Evolutionary conservation across 805 yeast genomes (phyloP), one percentile per base, ranked within the genome.

Genomic region (Kuraishia cidri): DNA sequence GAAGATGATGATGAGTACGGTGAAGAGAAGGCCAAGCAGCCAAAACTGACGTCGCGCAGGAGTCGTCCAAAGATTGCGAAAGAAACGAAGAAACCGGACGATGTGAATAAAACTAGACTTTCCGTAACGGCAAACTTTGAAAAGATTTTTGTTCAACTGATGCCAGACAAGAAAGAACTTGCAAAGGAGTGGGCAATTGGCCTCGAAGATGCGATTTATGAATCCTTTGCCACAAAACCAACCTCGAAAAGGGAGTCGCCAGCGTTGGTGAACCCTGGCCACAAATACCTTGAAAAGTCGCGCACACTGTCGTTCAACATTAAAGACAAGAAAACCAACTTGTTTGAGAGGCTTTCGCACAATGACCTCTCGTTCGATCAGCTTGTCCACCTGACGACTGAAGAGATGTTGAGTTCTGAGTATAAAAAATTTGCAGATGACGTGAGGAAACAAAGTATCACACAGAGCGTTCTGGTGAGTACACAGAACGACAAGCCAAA

Each of bases 361-460:
- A 66, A 72, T 20, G 60, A 64, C 14, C 56, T 84, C 18, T 57
- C 73, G 1, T 69, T 82, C 27, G 61, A 59, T 11, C 69, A 76
- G 40, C 60, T 86, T 29, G 87, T 79, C 3, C 64, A 60, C 22
- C 62, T 83, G 64, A 63, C 79, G 5, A 78, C 77, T 1, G 85
- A 81, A 44, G 90, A 88, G 43, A 69, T 88, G 61, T 60, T 75
- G 41, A 86, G 84, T 46, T 86, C 87, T 4, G 90, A 81, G 43
- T 62, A 80, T 39, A 78, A 72, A 42, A 65, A 69, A 42, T 70
- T 79, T 36, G 88, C 87, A 12, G 81, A 78, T 40, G 72, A 72
- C 31, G 84, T 83, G 8, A 71, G 80, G 32, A 72, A 72, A 37
- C 82, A 82, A 50, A 71, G 79, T 22, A 72, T 83, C 34, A 64